Percentiles rank a stretch among this genome's conserved stretches.
Conservation (phyloP, 1,284 basidiomycete genomes). For the Puccinia hordei region DNA sequence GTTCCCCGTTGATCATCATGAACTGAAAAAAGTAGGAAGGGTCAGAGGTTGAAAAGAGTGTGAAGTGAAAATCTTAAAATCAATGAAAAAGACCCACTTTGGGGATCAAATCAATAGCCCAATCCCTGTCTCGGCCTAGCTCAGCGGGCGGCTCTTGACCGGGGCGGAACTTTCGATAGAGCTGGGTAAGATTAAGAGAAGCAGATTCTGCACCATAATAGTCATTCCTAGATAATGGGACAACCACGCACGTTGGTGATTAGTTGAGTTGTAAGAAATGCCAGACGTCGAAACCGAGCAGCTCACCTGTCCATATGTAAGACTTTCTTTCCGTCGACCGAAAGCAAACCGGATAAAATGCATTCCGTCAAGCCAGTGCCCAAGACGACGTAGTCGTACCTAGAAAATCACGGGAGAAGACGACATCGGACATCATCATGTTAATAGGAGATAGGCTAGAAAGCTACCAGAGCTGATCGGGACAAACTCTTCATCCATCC, state of each 20-base stretch:
- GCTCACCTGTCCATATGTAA: slow-evolving; percentile 84
- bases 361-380: slow-evolving; percentile 98
- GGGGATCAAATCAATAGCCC: slow-evolving; percentile 85
- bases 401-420: background rate
- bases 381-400: slow-evolving; percentile 56
- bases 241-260: background rate
- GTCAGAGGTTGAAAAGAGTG: background rate
- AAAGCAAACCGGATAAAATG: slow-evolving; percentile 92
- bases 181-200: slow-evolving; percentile 94
- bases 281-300: background rate
- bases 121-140: slow-evolving; percentile 90
- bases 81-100: slow-evolving; percentile 53
- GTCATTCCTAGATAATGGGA: slow-evolving; percentile 69
- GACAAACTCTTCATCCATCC: slow-evolving; percentile 45
- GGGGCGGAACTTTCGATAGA: slow-evolving; percentile 90
- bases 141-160: slow-evolving; percentile 63
- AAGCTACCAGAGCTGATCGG: background rate
- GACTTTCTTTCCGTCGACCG: slow-evolving; percentile 99
- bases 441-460: background rate
- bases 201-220: slow-evolving; percentile 99
- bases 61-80: background rate
- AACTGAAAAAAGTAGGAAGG: slow-evolving; percentile 66
- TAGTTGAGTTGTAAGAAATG: background rate
- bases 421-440: background rate
- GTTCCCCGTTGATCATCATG: slow-evolving; percentile 97